These are phyloP conservation scores for Daphne laureola DNA, from an alignment of 441 rosid genomes.

Conservation along the genomic window DNA sequence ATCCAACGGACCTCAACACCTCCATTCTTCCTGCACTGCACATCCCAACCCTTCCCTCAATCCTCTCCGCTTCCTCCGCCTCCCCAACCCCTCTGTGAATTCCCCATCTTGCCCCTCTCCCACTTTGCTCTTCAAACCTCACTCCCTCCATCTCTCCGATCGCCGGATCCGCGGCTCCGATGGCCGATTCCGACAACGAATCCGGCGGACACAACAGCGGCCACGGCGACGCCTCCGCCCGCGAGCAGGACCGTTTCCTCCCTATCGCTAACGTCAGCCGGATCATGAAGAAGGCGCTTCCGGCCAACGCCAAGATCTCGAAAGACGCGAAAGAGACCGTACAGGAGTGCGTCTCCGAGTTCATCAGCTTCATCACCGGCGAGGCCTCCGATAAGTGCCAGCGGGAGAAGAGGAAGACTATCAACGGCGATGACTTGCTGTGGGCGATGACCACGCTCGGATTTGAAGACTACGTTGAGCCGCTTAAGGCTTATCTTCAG, in stretches of 20 bases:
- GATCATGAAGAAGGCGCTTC: slow-evolving; percentile 62
- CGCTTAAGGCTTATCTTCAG: slow-evolving; percentile 42
- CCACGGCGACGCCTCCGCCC: slow-evolving; percentile 21
- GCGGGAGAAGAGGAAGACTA: slow-evolving; percentile 50
- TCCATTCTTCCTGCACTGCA: slow-evolving; percentile 3
- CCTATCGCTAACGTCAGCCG: slow-evolving; percentile 64
- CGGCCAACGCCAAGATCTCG: slow-evolving; percentile 63
- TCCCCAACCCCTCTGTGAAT: background rate
- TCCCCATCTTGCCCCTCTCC: slow-evolving; percentile 7
- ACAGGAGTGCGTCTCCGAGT: slow-evolving; percentile 65
- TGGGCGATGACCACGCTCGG: slow-evolving; percentile 66
- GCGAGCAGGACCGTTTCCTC: slow-evolving; percentile 49
- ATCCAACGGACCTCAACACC: slow-evolving; percentile 38
- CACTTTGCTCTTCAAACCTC: background rate
- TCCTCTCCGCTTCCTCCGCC: slow-evolving; percentile 9
- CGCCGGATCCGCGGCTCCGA: slow-evolving; percentile 7
- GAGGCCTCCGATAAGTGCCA: slow-evolving; percentile 69
- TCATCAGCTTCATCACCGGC: slow-evolving; percentile 58
- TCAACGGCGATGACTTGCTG: slow-evolving; percentile 55
- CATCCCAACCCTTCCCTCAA: background rate
- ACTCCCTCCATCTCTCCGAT: background rate
- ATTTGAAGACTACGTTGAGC: slow-evolving; percentile 51
- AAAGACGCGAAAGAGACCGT: slow-evolving; percentile 67
- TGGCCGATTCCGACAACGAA: slow-evolving; percentile 58
- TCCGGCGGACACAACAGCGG: slow-evolving; percentile 34